phyloP scores from a whole-genome alignment of 1,284 basidiomycete species.

The Austroboletus sp. region DNA sequence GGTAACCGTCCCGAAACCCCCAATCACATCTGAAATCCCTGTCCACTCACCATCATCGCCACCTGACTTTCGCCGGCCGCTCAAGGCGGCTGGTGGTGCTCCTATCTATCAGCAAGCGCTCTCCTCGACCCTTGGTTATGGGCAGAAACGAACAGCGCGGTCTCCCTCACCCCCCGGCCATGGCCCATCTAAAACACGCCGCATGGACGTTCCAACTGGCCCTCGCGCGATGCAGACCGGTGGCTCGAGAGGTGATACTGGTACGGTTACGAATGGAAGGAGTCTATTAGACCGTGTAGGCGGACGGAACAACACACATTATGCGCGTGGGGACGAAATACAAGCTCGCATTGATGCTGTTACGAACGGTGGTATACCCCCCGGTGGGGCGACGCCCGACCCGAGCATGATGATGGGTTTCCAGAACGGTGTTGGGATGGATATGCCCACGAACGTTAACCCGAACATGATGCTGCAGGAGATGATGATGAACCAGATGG shows the following conservation, averaged over 20 bases:
- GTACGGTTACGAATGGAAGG: slow-evolving; percentile 33
- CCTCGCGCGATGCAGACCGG: slow-evolving; percentile 70
- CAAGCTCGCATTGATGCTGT: slow-evolving; percentile 74
- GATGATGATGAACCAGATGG: slow-evolving; percentile 82
- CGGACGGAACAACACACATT: slow-evolving; percentile 38
- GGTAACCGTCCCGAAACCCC: slow-evolving; percentile 13
- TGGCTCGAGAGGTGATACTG: slow-evolving; percentile 27
- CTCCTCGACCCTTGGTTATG: slow-evolving; percentile 55
- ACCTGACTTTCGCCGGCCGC: slow-evolving; percentile 39
- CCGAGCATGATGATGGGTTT: slow-evolving; percentile 56
- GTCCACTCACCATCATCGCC: slow-evolving; percentile 24
- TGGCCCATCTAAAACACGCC: slow-evolving; percentile 56
- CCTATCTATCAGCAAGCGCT: slow-evolving; percentile 63
- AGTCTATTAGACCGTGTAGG: slow-evolving; percentile 72
- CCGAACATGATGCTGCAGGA: slow-evolving; percentile 65
- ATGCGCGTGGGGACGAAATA: slow-evolving; percentile 54
- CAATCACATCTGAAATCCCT: slow-evolving; percentile 20
- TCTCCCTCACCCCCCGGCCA: slow-evolving; percentile 65
- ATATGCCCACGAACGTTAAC: slow-evolving; percentile 52
- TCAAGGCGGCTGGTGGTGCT: slow-evolving; percentile 30
- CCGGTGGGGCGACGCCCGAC: slow-evolving; percentile 39
- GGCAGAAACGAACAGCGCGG: slow-evolving; percentile 63
- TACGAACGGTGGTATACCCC: slow-evolving; percentile 45
- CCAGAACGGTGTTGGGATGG: slow-evolving; percentile 47
- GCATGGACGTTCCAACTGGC: slow-evolving; percentile 69